Percentiles rank a stretch among this genome's conserved stretches.
These are phyloP conservation scores for Begonia fuchsioides DNA, from an alignment of 306 rosid species.

Conservation along the genomic window DNA sequence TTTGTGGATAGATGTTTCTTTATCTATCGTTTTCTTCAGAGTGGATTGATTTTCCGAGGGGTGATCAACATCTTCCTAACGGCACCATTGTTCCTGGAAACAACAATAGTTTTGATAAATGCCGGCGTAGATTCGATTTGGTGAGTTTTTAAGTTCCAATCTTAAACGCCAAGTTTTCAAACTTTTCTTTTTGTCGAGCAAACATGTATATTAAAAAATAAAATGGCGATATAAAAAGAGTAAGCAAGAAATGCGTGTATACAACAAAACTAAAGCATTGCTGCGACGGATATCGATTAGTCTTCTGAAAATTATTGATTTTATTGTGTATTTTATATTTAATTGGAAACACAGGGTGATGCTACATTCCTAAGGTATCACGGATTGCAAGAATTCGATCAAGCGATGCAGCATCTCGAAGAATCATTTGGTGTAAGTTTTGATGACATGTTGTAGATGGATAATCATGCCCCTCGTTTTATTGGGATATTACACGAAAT, in stretches of 20 bases:
- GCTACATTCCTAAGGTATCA: slow-evolving; percentile 63
- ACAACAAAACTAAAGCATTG: too few species aligned
- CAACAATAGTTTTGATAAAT: slow-evolving; percentile 63
- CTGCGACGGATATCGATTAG: too few species aligned
- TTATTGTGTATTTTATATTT: too few species aligned
- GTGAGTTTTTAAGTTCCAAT: slow-evolving; percentile 25
- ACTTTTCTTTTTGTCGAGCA: too few species aligned
- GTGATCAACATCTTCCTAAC: slow-evolving; percentile 49
- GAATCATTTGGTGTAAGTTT: slow-evolving; percentile 67
- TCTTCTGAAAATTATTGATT: too few species aligned
- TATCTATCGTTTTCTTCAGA: slow-evolving; percentile 31
- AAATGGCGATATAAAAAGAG: too few species aligned
- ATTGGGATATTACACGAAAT: too few species aligned
- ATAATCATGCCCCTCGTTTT: too few species aligned
- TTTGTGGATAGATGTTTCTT: slow-evolving; percentile 2
- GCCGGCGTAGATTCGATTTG: slow-evolving; percentile 95
- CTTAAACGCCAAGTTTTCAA: too few species aligned
- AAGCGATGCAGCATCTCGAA: slow-evolving; percentile 93
- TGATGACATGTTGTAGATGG: background rate
- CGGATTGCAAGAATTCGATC: slow-evolving; percentile 95
- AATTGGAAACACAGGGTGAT: slow-evolving; percentile 46
- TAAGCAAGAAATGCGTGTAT: too few species aligned
- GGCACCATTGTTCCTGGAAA: slow-evolving; percentile 61
- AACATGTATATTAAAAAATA: too few species aligned
- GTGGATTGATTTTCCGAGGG: slow-evolving; percentile 99